Base-by-base conservation (phyloP, 2,329 filamentous ascomycete species). In the Fusarium nurragi region DNA sequence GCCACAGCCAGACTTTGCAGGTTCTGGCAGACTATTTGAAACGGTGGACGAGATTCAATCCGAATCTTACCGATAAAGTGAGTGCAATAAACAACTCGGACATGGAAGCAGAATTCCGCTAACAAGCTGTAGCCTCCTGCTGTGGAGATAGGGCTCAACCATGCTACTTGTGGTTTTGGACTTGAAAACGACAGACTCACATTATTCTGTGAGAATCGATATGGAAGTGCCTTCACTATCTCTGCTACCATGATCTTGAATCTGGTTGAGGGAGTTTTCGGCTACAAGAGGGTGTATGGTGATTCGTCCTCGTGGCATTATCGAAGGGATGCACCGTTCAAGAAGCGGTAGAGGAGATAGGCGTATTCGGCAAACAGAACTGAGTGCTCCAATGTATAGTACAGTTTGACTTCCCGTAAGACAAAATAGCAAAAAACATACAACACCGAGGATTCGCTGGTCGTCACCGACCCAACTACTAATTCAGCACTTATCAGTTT, bases 201-300 rank as follows among this genome's bases (percentile, higher is more conserved):
- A 0, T 62, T 85, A 9, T 71, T 53, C 23, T 75, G 76, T 1
- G 71, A 79, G 21, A 68, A 75, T 12, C 71, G 74, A 16, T 76
- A 75, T 60, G 67, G 67, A 36, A 64, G 71, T 10, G 46, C 65
- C 4, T 78, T 77, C 48, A 65, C 70, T 1, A 66, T 84, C 10
- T 80, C 77, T 14, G 72, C 81, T 1, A 77, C 80, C n/a, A 72
- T 81, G 28, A 68, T 84, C 12, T 69, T 84, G 19, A 75, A 77
- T 0, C 70, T 85, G 9, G 73, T 84, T 1, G 82, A 85, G 54
- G 77, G 78, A 6, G 75, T 81, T 2, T 71, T 85, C 52, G 82
- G 81, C 0, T 85, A 85, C 16, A 62, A 58, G 36, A 63, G 61
- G 21, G 67, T 72, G 0, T 67, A 66, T 28, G 58, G 53, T 7